Evolutionary conservation across 225 moss, liverwort and hornwort species (phyloP).

Genomic region (Neckera pumila): DNA sequence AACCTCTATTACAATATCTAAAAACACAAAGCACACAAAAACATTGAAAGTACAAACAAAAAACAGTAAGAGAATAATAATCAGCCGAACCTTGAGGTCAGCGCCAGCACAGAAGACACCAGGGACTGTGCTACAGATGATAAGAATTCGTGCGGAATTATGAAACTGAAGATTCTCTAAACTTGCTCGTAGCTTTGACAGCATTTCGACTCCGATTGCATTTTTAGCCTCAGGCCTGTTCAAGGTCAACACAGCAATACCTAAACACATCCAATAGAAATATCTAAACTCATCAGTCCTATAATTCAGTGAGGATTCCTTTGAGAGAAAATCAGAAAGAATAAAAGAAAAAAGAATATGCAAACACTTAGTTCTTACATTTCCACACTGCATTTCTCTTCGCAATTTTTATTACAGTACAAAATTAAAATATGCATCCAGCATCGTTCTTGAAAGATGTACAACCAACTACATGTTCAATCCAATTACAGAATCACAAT

Average conservation of each 20-base stretch:
- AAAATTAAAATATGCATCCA: background rate
- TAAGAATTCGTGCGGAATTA: conserved; percentile 55
- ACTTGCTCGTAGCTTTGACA: conserved; percentile 66
- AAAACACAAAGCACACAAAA: background rate
- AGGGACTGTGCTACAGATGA: conserved; percentile 73
- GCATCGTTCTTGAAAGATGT: background rate
- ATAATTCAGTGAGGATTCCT: background rate
- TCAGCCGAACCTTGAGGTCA: conserved; percentile 72
- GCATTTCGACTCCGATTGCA: conserved; percentile 90
- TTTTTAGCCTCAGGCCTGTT: conserved; percentile 79
- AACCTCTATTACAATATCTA: background rate
- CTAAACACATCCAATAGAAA: conserved; percentile 31
- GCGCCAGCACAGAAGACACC: conserved; percentile 97
- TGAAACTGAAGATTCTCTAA: conserved; percentile 64
- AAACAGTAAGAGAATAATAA: background rate
- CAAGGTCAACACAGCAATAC: conserved; percentile 75
- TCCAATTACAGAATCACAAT: background rate
- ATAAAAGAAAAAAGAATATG: background rate
- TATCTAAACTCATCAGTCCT: background rate
- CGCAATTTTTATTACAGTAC: background rate
- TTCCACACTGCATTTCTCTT: background rate
- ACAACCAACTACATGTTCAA: background rate
- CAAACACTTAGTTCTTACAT: background rate
- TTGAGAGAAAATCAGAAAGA: background rate
- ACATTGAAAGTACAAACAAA: background rate